A percentile compares a stretch with the other conserved stretches of the same genome.
phyloP scores from a whole-genome alignment of 225 moss, liverwort and hornwort species.

The Lunularia cruciata region DNA sequence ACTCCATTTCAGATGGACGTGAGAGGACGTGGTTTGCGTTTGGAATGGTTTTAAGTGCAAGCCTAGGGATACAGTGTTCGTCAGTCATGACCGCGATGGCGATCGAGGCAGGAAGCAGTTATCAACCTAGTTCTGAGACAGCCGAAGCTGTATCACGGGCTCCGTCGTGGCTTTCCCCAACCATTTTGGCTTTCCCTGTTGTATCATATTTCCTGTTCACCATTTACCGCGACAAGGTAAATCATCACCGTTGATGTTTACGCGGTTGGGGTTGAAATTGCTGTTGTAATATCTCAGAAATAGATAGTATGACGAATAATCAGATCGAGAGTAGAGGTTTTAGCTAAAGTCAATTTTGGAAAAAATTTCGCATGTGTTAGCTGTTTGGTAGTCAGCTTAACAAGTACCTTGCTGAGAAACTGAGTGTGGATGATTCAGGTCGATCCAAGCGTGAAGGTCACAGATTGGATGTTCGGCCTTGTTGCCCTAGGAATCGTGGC shows the following conservation, averaged over 20 bases:
- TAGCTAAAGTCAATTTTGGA: not conserved
- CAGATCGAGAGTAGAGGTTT: too few relatives aligned
- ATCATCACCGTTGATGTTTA: not conserved
- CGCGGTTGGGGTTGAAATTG: not conserved
- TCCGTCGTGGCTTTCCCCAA: slow-evolving; percentile 76
- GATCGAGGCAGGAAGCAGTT: not conserved
- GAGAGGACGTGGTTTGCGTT: slow-evolving; percentile 18
- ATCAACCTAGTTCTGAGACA: slow-evolving; percentile 15
- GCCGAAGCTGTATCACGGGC: slow-evolving; percentile 49
- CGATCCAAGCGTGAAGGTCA: slow-evolving; percentile 70
- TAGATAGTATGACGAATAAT: too few relatives aligned
- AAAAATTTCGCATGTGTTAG: not conserved
- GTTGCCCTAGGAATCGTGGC: slow-evolving; percentile 71
- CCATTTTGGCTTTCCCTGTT: slow-evolving; percentile 73
- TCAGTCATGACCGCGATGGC: slow-evolving; percentile 26
- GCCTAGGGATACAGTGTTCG: slow-evolving; percentile 29
- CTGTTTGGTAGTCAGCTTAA: not conserved
- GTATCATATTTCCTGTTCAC: slow-evolving; percentile 71
- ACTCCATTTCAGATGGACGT: too few relatives aligned
- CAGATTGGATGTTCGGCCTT: slow-evolving; percentile 84
- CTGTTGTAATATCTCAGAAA: too few relatives aligned
- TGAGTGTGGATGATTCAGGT: not conserved
- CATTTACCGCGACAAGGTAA: slow-evolving; percentile 67
- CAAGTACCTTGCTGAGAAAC: not conserved
- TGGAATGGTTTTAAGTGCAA: slow-evolving; percentile 24